A percentile compares a stretch with the other conserved stretches of the same genome.
Conservation (phyloP, 495 filamentous ascomycete genomes). For the Geopyxis carbonaria region DNA sequence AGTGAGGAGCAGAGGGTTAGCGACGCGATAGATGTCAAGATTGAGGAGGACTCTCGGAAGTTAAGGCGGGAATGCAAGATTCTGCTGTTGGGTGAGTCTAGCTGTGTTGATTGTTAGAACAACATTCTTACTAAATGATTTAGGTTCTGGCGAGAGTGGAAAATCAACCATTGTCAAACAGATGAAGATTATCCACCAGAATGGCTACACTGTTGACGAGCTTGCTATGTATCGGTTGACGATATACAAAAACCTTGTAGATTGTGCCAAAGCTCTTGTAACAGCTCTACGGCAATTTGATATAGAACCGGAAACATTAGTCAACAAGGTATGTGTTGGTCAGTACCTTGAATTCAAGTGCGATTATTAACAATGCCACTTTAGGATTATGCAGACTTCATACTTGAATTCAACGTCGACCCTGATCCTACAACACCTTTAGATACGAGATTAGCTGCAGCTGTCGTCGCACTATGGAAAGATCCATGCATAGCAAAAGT, state of each 20-base stretch:
- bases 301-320: conserved; percentile 53
- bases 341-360: neutral
- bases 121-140: conserved; percentile 6
- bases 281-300: conserved; percentile 74
- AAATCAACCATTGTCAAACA: conserved; percentile 99
- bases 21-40: conserved; percentile 74
- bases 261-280: conserved; percentile 86
- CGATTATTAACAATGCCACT: conserved; percentile 1
- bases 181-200: conserved; percentile 99
- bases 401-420: conserved; percentile 76
- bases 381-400: conserved; percentile 53
- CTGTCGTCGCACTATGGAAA: conserved; percentile 74
- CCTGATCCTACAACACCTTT: conserved; percentile 70
- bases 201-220: conserved; percentile 85
- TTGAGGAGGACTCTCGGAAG: conserved; percentile 83
- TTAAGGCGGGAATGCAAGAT: conserved; percentile 98
- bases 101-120: neutral
- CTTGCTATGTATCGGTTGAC: conserved; percentile 82
- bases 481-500: conserved; percentile 69
- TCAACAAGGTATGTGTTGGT: conserved; percentile 33
- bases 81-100: conserved; percentile 62
- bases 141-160: conserved; percentile 94
- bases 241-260: conserved; percentile 92
- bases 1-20: conserved; percentile 85
- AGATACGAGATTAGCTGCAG: conserved; percentile 59